Percentiles rank a stretch among this genome's conserved stretches.
Evolutionary conservation across 495 filamentous ascomycete species (phyloP).

Genomic region (Neurospora sp.): DNA sequence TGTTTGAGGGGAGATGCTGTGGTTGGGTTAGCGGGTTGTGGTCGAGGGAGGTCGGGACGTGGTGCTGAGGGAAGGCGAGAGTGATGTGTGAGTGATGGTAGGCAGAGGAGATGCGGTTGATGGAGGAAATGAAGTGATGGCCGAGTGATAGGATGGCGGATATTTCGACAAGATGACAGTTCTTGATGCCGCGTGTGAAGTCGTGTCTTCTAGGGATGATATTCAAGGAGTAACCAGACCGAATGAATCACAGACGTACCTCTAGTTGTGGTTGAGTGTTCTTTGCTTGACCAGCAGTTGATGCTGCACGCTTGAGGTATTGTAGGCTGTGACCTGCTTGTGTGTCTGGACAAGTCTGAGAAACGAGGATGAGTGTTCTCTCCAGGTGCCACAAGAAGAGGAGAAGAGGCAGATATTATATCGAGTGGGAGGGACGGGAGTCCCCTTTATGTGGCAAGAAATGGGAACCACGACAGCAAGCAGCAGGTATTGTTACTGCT

Average conservation of each 20-base stretch:
- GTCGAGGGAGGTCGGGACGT: not conserved
- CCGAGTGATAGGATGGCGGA: not conserved
- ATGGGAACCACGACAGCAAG: not conserved
- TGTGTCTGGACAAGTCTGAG: not conserved
- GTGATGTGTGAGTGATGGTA: not conserved
- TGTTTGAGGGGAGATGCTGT: not conserved
- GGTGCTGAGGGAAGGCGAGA: not conserved
- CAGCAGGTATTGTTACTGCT: not conserved
- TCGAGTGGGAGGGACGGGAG: constrained; percentile 7
- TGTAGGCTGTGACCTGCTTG: no score
- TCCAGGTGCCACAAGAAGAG: constrained; percentile 5
- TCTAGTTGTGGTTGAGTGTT: not conserved
- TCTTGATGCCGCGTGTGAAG: not conserved
- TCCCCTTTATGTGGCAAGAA: constrained; percentile 12
- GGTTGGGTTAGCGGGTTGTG: not conserved
- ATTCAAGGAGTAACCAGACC: not conserved
- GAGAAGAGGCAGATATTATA: constrained; percentile 3
- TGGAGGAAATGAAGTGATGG: not conserved
- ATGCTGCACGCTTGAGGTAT: not conserved
- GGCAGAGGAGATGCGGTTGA: not conserved
- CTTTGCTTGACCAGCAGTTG: not conserved
- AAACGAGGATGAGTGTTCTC: not conserved
- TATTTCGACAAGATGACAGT: not conserved
- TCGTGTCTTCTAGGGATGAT: not conserved
- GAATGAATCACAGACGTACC: not conserved